Conservation (phyloP, 2,329 filamentous ascomycete genomes). For the Pyrenochaeta sp. region DNA sequence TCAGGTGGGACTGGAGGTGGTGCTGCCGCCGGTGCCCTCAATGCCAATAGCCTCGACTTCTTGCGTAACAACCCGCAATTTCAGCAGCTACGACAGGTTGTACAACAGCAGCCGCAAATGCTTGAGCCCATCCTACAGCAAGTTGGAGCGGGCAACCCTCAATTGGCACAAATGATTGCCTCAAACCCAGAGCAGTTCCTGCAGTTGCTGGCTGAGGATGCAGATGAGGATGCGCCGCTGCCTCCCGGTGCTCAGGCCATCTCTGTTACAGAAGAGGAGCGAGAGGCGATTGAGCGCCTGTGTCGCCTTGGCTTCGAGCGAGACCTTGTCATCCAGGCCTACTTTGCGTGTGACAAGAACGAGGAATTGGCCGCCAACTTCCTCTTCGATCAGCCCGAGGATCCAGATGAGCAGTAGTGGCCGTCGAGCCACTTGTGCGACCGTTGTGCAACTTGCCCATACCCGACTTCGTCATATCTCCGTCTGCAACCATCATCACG, state of each 20-base stretch:
- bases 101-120: slow-evolving; percentile 98
- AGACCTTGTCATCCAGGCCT: slow-evolving; percentile 94
- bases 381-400: slow-evolving; percentile 95
- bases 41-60: slow-evolving; percentile 86
- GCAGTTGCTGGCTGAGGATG: slow-evolving; percentile 86
- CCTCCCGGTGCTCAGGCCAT: slow-evolving; percentile 91
- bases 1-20: slow-evolving; percentile 58
- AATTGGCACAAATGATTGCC: slow-evolving; percentile 90
- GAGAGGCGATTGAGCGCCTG: slow-evolving; percentile 94
- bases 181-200: slow-evolving; percentile 94
- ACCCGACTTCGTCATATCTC: slow-evolving; percentile 25
- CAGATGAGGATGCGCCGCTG: slow-evolving; percentile 81
- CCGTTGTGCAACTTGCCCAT: slow-evolving; percentile 33
- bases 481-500: slow-evolving; percentile 33
- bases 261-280: slow-evolving; percentile 92
- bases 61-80: slow-evolving; percentile 96
- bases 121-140: slow-evolving; percentile 97
- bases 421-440: slow-evolving; percentile 20
- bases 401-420: slow-evolving; percentile 67
- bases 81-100: slow-evolving; percentile 94
- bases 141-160: slow-evolving; percentile 92
- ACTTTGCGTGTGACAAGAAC: slow-evolving; percentile 99
- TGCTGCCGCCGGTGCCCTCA: slow-evolving; percentile 59
- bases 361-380: slow-evolving; percentile 98
- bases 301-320: slow-evolving; percentile 93